A percentile compares a stretch with the other conserved stretches of the same genome.
phyloP scores from a whole-genome alignment of 2,329 filamentous ascomycete species.

The Pseudocercospora fijiensis region DNA sequence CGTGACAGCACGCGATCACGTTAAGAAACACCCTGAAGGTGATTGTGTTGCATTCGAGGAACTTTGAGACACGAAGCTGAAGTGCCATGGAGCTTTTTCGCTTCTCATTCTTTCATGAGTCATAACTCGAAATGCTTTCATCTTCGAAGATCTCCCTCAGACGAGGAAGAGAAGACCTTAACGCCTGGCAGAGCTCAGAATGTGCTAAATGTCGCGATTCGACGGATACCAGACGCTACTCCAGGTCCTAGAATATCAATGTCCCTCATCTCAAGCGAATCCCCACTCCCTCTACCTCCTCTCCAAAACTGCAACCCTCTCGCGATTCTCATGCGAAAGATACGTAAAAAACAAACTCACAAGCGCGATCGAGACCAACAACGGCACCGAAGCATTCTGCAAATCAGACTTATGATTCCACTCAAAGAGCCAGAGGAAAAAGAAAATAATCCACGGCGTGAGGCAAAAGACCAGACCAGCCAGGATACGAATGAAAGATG shows the following conservation, averaged over 20 bases:
- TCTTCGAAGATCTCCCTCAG: neutral
- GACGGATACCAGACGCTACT: neutral
- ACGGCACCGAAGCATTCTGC: constrained; percentile 10
- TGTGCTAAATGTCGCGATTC: neutral
- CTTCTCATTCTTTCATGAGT: neutral
- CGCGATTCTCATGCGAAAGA: neutral
- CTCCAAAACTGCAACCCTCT: neutral
- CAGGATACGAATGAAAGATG: neutral
- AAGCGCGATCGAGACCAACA: constrained; percentile 12
- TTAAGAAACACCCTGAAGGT: neutral
- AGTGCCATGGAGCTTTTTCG: neutral
- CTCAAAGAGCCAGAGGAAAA: constrained; percentile 15
- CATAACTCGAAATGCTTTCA: neutral
- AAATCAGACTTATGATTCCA: constrained; percentile 10
- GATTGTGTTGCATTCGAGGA: neutral
- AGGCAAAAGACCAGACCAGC: neutral
- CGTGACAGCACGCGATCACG: neutral
- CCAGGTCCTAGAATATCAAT: neutral
- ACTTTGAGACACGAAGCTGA: neutral
- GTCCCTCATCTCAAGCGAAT: no score
- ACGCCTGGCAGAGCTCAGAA: neutral
- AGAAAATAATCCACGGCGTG: constrained; percentile 7
- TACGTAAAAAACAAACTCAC: neutral
- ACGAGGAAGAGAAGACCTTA: neutral
- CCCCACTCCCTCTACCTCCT: no score